A percentile compares a stretch with the other conserved stretches of the same genome.
These are phyloP conservation scores for Talaromyces trachyspermus DNA, from an alignment of 495 filamentous ascomycete species.

Conservation along the genomic window DNA sequence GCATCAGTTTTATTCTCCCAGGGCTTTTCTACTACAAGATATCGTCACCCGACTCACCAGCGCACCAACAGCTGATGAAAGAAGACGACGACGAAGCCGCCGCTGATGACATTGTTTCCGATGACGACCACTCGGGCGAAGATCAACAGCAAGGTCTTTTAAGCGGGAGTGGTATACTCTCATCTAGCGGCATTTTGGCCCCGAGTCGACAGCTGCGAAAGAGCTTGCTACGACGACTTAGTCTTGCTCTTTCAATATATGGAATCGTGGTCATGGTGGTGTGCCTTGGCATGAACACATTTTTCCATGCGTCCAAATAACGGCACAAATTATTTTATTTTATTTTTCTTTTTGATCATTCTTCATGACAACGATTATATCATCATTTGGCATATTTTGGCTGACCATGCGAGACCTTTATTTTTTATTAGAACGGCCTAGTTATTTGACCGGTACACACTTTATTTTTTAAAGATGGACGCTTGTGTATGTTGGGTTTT, in stretches of 20 bases:
- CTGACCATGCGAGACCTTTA: too few relatives aligned
- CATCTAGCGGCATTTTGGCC: slow-evolving; percentile 40
- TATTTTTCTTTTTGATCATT: slow-evolving; percentile 16
- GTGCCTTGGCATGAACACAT: slow-evolving; percentile 76
- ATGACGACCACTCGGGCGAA: slow-evolving; percentile 37
- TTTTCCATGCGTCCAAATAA: slow-evolving; percentile 55
- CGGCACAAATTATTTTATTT: slow-evolving; percentile 10
- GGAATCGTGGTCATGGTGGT: slow-evolving; percentile 82
- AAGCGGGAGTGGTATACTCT: slow-evolving; percentile 27
- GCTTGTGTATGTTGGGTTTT: slow-evolving; percentile 3
- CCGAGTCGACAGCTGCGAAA: slow-evolving; percentile 50
- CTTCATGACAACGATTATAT: too few relatives aligned
- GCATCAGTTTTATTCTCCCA: slow-evolving; percentile 93
- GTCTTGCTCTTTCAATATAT: slow-evolving; percentile 73
- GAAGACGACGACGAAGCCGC: slow-evolving; percentile 71
- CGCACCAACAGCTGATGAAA: slow-evolving; percentile 78
- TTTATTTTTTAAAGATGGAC: too few relatives aligned
- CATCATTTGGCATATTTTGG: too few relatives aligned
- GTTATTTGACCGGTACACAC: too few relatives aligned
- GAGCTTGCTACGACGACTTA: slow-evolving; percentile 59
- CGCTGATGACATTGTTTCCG: slow-evolving; percentile 33
- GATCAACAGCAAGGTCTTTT: slow-evolving; percentile 28
- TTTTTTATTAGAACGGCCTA: too few relatives aligned
- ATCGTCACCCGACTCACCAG: slow-evolving; percentile 70
- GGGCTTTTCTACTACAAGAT: slow-evolving; percentile 99